Conservation (phyloP, 164 flowering plant species). For the Liquidambar formosana region DNA sequence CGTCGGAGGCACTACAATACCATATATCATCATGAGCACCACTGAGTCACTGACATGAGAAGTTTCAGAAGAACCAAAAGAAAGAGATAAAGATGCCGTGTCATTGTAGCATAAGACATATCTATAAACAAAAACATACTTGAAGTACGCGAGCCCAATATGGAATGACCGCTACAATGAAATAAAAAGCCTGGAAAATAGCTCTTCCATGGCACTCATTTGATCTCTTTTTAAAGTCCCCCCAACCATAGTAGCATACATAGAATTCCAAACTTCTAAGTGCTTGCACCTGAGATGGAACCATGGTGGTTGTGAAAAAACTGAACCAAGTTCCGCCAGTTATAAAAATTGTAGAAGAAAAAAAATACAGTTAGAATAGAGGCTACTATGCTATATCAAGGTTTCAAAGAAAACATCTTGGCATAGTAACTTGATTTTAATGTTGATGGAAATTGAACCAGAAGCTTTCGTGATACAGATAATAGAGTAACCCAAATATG, state of each 20-base stretch:
- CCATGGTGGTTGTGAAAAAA: no score
- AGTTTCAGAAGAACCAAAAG: no score
- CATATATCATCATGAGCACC: neutral
- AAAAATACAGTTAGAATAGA: no score
- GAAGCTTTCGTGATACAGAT: neutral
- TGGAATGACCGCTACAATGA: constrained; percentile 51
- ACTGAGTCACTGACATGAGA: no score
- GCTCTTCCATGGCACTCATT: constrained; percentile 36
- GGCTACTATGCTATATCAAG: no score
- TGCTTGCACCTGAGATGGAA: constrained; percentile 44
- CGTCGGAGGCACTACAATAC: constrained; percentile 28
- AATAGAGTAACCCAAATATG: no score
- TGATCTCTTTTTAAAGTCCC: constrained; percentile 26
- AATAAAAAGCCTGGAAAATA: constrained; percentile 41
- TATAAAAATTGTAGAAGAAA: no score
- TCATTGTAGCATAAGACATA: no score
- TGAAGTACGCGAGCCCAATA: constrained; percentile 57
- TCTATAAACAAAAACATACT: constrained; percentile 24
- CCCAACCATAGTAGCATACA: constrained; percentile 54
- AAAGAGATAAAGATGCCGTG: no score
- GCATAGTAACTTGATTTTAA: neutral
- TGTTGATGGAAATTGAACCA: neutral
- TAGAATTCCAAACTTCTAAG: constrained; percentile 49
- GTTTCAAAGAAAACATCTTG: no score
- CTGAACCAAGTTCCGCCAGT: no score